A percentile compares a stretch with the other conserved stretches of the same genome.
These are phyloP conservation scores for Gracilaria domingensis DNA, from an alignment of 23 red algal genomes.

Conservation along the genomic window DNA sequence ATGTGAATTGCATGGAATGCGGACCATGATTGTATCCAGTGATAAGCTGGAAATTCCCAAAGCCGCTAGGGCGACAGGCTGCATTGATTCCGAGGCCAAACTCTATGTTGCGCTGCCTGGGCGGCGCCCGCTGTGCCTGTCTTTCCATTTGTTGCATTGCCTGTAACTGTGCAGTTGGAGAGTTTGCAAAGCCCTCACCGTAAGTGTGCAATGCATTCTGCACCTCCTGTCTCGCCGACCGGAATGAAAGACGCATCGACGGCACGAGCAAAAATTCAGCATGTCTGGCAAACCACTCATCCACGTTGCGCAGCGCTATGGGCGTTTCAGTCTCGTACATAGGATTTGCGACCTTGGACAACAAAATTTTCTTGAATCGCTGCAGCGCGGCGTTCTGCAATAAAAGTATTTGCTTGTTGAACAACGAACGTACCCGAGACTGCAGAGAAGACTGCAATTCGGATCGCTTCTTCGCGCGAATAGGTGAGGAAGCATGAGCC, in stretches of 20 bases:
- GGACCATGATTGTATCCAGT: constrained; percentile 85
- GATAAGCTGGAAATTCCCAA: constrained; percentile 97
- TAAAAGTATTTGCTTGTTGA: constrained; percentile 92
- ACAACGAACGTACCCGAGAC: constrained; percentile 79
- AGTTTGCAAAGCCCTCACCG: constrained; percentile 81
- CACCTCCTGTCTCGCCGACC: constrained; percentile 74
- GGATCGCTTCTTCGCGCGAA: constrained; percentile 81
- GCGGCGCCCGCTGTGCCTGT: constrained; percentile 77
- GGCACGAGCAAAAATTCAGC: constrained; percentile 90
- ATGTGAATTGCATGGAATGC: constrained; percentile 87
- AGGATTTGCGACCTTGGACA: constrained; percentile 70
- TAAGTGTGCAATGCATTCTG: constrained; percentile 83
- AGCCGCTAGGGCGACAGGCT: constrained; percentile 88
- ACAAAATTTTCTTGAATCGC: constrained; percentile 86
- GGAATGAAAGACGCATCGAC: constrained; percentile 86
- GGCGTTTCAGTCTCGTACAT: constrained; percentile 76
- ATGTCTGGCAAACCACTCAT: constrained; percentile 90
- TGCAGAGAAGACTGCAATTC: constrained; percentile 80
- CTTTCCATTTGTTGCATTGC: constrained; percentile 96
- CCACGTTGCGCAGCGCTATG: constrained; percentile 64
- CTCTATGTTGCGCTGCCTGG: constrained; percentile 80
- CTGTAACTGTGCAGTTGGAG: constrained; percentile 92
- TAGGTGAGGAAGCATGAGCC: constrained; percentile 72
- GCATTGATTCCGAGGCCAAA: constrained; percentile 88
- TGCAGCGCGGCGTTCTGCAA: constrained; percentile 88